phyloP scores from a whole-genome alignment of 306 rosid species.

The Cicer chorassanicum region DNA sequence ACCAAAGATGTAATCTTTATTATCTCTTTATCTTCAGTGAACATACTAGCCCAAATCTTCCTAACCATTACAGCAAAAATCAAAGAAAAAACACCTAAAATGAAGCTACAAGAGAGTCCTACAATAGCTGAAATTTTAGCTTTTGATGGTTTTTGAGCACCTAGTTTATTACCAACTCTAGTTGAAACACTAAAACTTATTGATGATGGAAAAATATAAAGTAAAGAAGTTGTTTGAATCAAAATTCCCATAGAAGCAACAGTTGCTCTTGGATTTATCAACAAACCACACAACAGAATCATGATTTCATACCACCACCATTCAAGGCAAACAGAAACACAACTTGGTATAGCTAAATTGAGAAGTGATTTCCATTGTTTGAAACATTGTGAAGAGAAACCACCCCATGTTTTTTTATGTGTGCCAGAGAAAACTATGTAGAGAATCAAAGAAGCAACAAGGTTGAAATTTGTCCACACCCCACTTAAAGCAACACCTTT shows the following conservation, averaged over 20 bases:
- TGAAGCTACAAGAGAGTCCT: slow-evolving; percentile 75
- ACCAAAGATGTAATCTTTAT: slow-evolving; percentile 64
- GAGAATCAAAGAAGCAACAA: slow-evolving; percentile 66
- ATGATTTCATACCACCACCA: slow-evolving; percentile 99
- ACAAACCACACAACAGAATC: slow-evolving; percentile 79
- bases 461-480: slow-evolving; percentile 78
- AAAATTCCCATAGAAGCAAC: slow-evolving; percentile 95
- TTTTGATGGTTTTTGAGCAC: slow-evolving; percentile 67
- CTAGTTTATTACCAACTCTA: slow-evolving; percentile 81
- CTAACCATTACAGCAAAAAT: slow-evolving; percentile 65
- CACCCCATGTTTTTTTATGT: slow-evolving; percentile 77
- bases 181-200: slow-evolving; percentile 91
- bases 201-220: slow-evolving; percentile 93
- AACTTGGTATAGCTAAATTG: slow-evolving; percentile 80
- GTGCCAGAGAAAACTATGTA: slow-evolving; percentile 66
- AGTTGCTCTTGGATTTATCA: slow-evolving; percentile 71
- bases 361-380: slow-evolving; percentile 70
- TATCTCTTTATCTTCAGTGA: slow-evolving; percentile 74
- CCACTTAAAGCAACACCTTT: slow-evolving; percentile 77
- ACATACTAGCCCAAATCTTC: slow-evolving; percentile 80
- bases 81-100: slow-evolving; percentile 61
- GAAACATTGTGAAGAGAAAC: slow-evolving; percentile 74
- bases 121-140: slow-evolving; percentile 77
- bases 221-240: slow-evolving; percentile 86
- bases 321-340: slow-evolving; percentile 88